Conservation (phyloP, 306 rosid species). For the Medicago truncatula region MtrunA17r5.0-ANR NC_053047.1:38971001-38971500, state of each 20-base stretch:
- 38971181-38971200: background rate
- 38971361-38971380: conserved; percentile 28
- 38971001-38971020: too few species aligned
- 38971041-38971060: too few species aligned
- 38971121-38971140: too few species aligned
- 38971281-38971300: conserved; percentile 31
- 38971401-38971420: background rate
- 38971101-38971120: too few species aligned
- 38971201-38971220: background rate
- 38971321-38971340: conserved; percentile 33
- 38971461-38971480: background rate
- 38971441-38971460: background rate
- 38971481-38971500: conserved; percentile 2
- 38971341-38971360: conserved; percentile 43
- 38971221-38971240: background rate
- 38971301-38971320: background rate
- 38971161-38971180: background rate
- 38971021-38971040: too few species aligned
- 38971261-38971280: conserved; percentile 34
- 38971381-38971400: conserved; percentile 5
- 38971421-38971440: conserved; percentile 27
- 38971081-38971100: too few species aligned
- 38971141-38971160: background rate
- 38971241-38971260: conserved; percentile 22
- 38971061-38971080: too few species aligned